Base-by-base conservation (phyloP, 345 rosid species). In the Citrus glauca region DNA sequence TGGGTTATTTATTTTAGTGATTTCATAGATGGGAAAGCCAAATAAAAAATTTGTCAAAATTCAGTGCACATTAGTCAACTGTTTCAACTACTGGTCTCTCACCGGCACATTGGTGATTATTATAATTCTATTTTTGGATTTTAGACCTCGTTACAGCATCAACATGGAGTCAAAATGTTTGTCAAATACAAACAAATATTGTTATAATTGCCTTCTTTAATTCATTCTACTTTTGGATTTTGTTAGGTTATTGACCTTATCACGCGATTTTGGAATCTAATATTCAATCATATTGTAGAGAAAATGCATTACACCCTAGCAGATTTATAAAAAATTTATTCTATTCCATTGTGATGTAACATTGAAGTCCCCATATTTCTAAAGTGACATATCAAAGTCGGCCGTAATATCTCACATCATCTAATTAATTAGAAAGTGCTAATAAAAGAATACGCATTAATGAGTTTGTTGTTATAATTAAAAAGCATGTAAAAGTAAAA, bases 11-110 rank as follows among this genome's bases (percentile, higher is more conserved):
- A 32, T 33, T 56, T 53, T 30, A 59, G 1, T 7, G 17, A 10
- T 14, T 25, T 73, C 50, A 17, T 9, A 8, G 13, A 24, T 38
- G 37, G 16, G 37, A 73, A 25, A 61, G 20, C 74, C 2, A 53
- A 3, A 45, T 2, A 42, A 45, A 45, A 45, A 13, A 45, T 3
- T 45, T 45, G 50, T 45, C 4, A 20, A 70, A 56, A 33, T 32
- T 16, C 20, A 33, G 28, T 19, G 48, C 17, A 33, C 65, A 56
- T 22, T 24, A 35, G 76, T 73, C 76, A 37, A 37, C 25, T n/a
- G 37, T 35, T 59, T 35, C 76, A 57, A 40, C 76, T 25, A 13
- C 27, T 16, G 22, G 76, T 73, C 76, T 73, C 76, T 53, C 76
- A 59, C 76, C 66, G 50, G 24, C 48, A 56, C 25, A 22, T 2